These are phyloP conservation scores for Yamadazyma sp. DNA, from an alignment of 805 yeast species.

Conservation along the genomic window DNA sequence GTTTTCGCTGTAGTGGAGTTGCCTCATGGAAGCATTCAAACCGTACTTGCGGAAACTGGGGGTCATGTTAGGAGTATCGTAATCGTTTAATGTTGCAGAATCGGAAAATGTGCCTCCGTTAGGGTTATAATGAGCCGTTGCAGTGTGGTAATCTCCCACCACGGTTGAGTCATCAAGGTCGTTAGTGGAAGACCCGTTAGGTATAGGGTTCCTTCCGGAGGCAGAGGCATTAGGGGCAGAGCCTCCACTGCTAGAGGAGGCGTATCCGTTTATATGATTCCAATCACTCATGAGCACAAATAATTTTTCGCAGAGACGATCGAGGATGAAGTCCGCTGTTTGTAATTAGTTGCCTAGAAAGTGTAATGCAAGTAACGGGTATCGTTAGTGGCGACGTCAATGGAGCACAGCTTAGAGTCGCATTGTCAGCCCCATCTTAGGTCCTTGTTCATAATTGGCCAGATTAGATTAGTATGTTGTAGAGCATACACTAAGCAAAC, in stretches of 20 bases:
- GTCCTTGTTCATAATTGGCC: no score
- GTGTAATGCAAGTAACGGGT: no score
- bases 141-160: slow-evolving; percentile 16
- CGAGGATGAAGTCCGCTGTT: background rate
- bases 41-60: slow-evolving; percentile 17
- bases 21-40: slow-evolving; percentile 61
- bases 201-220: background rate
- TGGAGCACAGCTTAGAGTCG: no score
- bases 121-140: slow-evolving; percentile 26
- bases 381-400: no score
- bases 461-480: no score
- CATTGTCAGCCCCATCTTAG: no score
- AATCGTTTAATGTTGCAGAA: slow-evolving; percentile 25
- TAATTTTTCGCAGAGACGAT: background rate
- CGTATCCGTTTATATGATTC: slow-evolving; percentile 4
- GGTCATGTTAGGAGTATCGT: slow-evolving; percentile 19
- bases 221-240: no score
- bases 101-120: slow-evolving; percentile 30
- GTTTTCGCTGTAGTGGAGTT: slow-evolving; percentile 74
- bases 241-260: no score
- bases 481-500: no score
- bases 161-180: slow-evolving; percentile 14
- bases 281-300: slow-evolving; percentile 6
- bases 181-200: background rate
- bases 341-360: no score